Percentiles rank a stretch among this genome's conserved stretches.
These are phyloP conservation scores for Solanum boliviense DNA, from an alignment of 257 asterid genomes.

Conservation along the genomic window DNA sequence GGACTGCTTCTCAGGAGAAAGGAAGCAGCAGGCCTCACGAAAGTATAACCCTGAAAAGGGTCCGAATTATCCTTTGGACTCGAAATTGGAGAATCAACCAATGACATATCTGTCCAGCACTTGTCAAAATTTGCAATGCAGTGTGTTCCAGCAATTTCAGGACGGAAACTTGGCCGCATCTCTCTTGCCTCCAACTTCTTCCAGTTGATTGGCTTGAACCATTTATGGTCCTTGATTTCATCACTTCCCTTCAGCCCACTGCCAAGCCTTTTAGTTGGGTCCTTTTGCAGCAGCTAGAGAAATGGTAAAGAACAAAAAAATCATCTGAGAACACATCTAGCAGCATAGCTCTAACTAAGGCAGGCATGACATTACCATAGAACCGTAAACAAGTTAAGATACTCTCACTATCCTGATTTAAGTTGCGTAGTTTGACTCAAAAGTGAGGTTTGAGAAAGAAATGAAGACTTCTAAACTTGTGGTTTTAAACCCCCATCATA, in stretches of 20 bases:
- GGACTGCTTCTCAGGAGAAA: slow-evolving; percentile 28
- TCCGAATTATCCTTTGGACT: slow-evolving; percentile 33
- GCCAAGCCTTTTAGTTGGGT: slow-evolving; percentile 32
- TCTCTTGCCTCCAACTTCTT: slow-evolving; percentile 35
- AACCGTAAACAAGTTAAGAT: neutral
- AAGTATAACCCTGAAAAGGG: slow-evolving; percentile 35
- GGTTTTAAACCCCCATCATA: neutral
- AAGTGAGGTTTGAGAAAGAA: neutral
- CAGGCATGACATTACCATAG: neutral
- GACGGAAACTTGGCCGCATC: slow-evolving; percentile 33
- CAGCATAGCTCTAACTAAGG: neutral
- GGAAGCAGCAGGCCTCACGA: slow-evolving; percentile 39
- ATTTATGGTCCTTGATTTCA: slow-evolving; percentile 39
- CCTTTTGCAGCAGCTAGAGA: slow-evolving; percentile 45
- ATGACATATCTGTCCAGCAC: slow-evolving; percentile 48
- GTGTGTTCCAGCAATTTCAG: slow-evolving; percentile 32
- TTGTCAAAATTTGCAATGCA: slow-evolving; percentile 38
- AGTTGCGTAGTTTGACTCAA: neutral
- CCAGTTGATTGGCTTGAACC: slow-evolving; percentile 46
- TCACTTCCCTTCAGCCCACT: slow-evolving; percentile 32
- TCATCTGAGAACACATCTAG: neutral
- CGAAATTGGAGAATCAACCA: slow-evolving; percentile 44
- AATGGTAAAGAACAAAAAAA: neutral
- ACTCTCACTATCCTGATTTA: neutral
- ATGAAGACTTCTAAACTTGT: neutral